Evolutionary conservation across 371 early-diverging fungal species (phyloP), one percentile per base, ranked within the genome.

Genomic region (Mortierella sp.): DNA sequence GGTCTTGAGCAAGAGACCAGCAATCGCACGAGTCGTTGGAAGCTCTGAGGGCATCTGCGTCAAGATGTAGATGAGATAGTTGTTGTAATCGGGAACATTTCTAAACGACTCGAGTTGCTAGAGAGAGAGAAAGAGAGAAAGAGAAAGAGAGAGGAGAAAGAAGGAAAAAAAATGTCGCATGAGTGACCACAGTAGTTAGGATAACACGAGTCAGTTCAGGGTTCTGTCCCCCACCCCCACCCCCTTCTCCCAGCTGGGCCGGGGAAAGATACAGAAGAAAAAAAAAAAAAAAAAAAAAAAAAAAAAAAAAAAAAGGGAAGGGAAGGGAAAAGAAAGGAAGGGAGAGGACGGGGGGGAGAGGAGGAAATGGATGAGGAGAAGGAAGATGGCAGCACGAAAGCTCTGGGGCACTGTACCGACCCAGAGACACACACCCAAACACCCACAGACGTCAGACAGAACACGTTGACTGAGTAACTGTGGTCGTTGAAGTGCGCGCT

Each of bases 1-100:
- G 87, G 95, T 96, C 86, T 97, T 97, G 58, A 97, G 87, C 46
- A 92, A 85, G 57, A 97, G 86, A 30, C 96, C 98, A 23, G 97
- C 97, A 48, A 94, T 91, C 19, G 92, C 88, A 57, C 97, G 93
- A 30, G 86, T 84, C 4, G 86, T 71, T 43, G 91, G 84, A 62
- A 87, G 83, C 66, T 88, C 87, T 75, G 88, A 87, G 56, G 86
- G 88, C 88, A 90, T 87, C 75, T 89, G 88, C 2, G 94, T 91
- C 70, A 97, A 82, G 70, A 97, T 92, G 75, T 91, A 93, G 48
- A 92, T 90, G 59, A 97, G 89, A 85, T 96, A 97, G 73, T 90
- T 93, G 83, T 91, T 90, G 87, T 92, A 97, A 70, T 97, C 96
- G 37, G 96, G 94, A 25, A 96, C 86, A 74, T 88, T 86, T 80